Conservation (phyloP, 352 stramenopile species). For the Pythium phragmitis region DNA sequence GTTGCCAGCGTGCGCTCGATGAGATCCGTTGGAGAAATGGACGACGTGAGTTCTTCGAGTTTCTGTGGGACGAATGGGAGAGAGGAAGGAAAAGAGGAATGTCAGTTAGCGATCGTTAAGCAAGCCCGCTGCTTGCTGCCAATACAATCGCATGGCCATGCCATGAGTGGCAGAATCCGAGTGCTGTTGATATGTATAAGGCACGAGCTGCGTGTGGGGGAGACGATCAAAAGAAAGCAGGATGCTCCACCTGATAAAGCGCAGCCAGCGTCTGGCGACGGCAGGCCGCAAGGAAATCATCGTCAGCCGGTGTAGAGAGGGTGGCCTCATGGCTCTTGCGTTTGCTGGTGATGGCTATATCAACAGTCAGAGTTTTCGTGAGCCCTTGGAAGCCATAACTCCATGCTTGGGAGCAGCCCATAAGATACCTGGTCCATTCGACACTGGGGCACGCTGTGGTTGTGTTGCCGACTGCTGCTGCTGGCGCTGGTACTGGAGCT, state of each 20-base stretch:
- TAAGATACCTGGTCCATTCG: conserved; percentile 31
- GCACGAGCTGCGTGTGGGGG: not conserved
- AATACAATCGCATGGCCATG: conserved; percentile 13
- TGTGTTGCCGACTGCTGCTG: conserved; percentile 12
- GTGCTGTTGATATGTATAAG: conserved; percentile 11
- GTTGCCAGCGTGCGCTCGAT: conserved; percentile 55
- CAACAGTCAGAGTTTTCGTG: not conserved
- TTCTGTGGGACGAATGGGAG: conserved; percentile 40
- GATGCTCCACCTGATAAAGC: conserved; percentile 74
- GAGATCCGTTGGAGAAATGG: conserved; percentile 55
- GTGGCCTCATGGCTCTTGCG: conserved; percentile 44
- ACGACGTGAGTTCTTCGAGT: conserved; percentile 62
- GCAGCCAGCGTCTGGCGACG: conserved; percentile 57
- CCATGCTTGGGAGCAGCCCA: too few relatives aligned
- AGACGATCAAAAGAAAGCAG: conserved; percentile 21
- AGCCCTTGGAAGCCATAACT: not conserved
- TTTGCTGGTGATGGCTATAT: conserved; percentile 27
- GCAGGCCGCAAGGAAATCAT: conserved; percentile 40
- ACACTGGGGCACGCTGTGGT: conserved; percentile 12
- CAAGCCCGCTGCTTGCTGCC: not conserved
- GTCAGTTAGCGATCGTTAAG: not conserved
- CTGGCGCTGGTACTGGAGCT: conserved; percentile 26
- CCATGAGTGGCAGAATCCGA: conserved; percentile 18
- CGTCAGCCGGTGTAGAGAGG: conserved; percentile 29
- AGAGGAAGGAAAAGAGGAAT: not conserved